Base-by-base conservation (phyloP, 2,329 filamentous ascomycete genomes). In the Capronia coronata region DNA sequence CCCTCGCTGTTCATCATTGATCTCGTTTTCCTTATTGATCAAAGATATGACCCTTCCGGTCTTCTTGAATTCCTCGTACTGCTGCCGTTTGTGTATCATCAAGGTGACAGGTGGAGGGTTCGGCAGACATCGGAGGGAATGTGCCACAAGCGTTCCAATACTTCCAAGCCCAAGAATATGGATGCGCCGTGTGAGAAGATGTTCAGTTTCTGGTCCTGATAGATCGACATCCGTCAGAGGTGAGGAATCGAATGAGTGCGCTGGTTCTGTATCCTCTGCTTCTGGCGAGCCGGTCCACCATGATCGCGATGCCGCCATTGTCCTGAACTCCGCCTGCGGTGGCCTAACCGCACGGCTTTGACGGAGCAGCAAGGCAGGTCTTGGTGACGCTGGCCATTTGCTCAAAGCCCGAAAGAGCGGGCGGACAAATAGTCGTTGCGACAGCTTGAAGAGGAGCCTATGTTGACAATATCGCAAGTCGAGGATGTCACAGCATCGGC, bases 141-240 rank as follows among this genome's bases (percentile, higher is more conserved):
- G 82, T 21, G 90, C 88, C 56, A 90, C 80, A 21, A 96, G 78
- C 37, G 80, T 80, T 11, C 89, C 90, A 10, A 95, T 74, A 63
- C 88, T 94, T 29, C 90, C 90, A 9, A 86, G 64, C 9, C 91
- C 90, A 2, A 95, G 70, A 41, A 96, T 76, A 62, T 93, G 81
- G 54, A 94, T 83, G 27, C 82, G 76, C 52, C 71, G 62, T 30
- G 57, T 56, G 10, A 57, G 40, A 7, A 55, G 49, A 19, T 47
- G 48, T 30, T 62, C 57, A 14, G 54, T 48, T 21, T 56, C 46
- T 13, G 49, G 16, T 4, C 54, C 37, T 16, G 41, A 38, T 13
- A 56, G 10, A 8, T 42, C 47, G 7, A 29, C 39, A 5, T 47
- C 42, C 14, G 48, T 44, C 14, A 56, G 21, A 29, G 41, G 46